Percentiles rank a stretch among this genome's conserved stretches.
Conservation (phyloP, 2,329 filamentous ascomycete genomes). For the Colletotrichum tropicicola region DNA sequence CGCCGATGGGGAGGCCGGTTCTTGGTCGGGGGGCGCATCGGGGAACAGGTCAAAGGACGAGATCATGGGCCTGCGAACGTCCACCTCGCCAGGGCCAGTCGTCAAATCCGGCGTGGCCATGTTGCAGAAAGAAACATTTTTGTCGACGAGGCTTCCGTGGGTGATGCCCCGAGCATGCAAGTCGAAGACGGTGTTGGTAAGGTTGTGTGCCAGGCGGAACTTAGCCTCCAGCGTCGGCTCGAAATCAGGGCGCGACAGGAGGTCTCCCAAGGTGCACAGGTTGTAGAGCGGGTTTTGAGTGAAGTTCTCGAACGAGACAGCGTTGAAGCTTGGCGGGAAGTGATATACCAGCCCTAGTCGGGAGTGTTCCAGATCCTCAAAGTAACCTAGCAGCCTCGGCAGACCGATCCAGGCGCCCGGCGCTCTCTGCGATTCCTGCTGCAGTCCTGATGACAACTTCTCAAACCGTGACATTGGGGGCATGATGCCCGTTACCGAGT, state of each 20-base stretch:
- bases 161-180: constrained; percentile 75
- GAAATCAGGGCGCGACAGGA: constrained; percentile 60
- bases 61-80: constrained; percentile 74
- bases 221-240: constrained; percentile 79
- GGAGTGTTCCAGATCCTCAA: constrained; percentile 76
- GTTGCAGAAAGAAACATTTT: constrained; percentile 73
- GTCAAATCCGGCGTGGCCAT: constrained; percentile 50
- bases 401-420: constrained; percentile 68
- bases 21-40: constrained; percentile 47
- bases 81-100: constrained; percentile 55
- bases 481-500: constrained; percentile 69
- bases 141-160: constrained; percentile 75
- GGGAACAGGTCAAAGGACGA: constrained; percentile 81
- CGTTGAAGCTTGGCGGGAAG: constrained; percentile 72
- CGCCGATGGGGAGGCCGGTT: constrained; percentile 37
- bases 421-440: constrained; percentile 59
- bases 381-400: constrained; percentile 72
- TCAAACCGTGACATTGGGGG: constrained; percentile 73
- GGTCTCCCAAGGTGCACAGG: constrained; percentile 62
- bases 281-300: constrained; percentile 60
- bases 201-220: constrained; percentile 77
- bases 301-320: constrained; percentile 61
- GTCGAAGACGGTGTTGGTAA: constrained; percentile 77
- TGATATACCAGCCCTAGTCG: constrained; percentile 80
- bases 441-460: constrained; percentile 67